A percentile compares a stretch with the other conserved stretches of the same genome.
Evolutionary conservation across 2,329 filamentous ascomycete species (phyloP).

Genomic region (Tolypocladium nubicola): DNA sequence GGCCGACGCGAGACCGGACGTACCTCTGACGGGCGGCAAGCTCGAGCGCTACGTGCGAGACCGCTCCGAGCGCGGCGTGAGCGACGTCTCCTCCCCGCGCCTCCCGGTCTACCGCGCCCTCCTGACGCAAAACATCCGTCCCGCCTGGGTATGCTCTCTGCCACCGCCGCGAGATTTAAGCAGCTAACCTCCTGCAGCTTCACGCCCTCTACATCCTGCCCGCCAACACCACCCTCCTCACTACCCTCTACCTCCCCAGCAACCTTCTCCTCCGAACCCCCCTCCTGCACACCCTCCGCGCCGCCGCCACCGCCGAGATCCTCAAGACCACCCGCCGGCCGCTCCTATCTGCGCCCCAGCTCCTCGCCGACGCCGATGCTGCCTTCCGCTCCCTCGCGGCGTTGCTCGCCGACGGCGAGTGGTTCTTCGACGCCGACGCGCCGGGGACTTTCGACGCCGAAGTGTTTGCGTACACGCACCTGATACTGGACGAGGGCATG

Average conservation of each 20-base stretch:
- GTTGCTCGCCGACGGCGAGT: constrained; percentile 27
- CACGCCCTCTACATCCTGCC: constrained; percentile 71
- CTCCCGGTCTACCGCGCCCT: constrained; percentile 71
- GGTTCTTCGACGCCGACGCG: constrained; percentile 37
- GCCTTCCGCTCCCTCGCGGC: constrained; percentile 37
- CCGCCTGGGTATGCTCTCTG: constrained; percentile 60
- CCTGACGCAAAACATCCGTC: constrained; percentile 65
- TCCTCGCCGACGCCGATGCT: constrained; percentile 32
- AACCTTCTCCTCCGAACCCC: constrained; percentile 51
- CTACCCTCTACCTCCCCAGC: constrained; percentile 61
- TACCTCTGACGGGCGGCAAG: constrained; percentile 42
- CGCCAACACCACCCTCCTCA: constrained; percentile 57
- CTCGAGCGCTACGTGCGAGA: constrained; percentile 59
- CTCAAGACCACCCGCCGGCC: constrained; percentile 44
- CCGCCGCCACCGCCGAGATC: constrained; percentile 66
- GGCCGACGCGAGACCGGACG: constrained; percentile 31
- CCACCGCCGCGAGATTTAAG: not conserved
- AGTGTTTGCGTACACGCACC: constrained; percentile 81
- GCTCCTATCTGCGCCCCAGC: constrained; percentile 17
- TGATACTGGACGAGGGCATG: constrained; percentile 57
- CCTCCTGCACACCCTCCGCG: constrained; percentile 55
- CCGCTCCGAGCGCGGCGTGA: constrained; percentile 20
- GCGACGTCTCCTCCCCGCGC: constrained; percentile 41
- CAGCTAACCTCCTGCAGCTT: constrained; percentile 37
- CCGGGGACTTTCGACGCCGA: constrained; percentile 78